These are phyloP conservation scores for Colletotrichum godetiae DNA, from an alignment of 2,329 filamentous ascomycete genomes.

Conservation along the genomic window DNA sequence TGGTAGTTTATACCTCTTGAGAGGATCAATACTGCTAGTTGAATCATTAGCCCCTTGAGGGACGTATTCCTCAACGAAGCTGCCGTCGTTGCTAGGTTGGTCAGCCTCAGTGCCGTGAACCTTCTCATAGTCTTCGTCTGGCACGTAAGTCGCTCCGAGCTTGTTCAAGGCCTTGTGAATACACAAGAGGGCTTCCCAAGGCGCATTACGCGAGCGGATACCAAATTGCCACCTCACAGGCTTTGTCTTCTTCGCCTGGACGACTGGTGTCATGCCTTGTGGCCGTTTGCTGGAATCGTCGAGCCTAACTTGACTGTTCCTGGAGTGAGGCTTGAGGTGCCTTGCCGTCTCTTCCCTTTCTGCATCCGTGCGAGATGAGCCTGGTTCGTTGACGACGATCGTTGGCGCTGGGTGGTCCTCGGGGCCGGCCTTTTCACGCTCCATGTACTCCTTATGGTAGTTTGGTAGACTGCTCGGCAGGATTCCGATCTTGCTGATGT, in stretches of 20 bases:
- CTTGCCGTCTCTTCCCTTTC: slow-evolving; percentile 86
- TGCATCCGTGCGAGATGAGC: slow-evolving; percentile 67
- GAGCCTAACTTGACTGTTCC: slow-evolving; percentile 71
- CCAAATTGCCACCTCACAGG: slow-evolving; percentile 98
- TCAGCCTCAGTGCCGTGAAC: slow-evolving; percentile 55
- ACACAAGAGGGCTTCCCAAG: slow-evolving; percentile 92
- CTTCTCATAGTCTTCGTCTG: slow-evolving; percentile 69
- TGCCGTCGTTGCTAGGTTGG: slow-evolving; percentile 54
- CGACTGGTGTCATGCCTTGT: slow-evolving; percentile 71
- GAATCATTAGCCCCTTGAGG: slow-evolving; percentile 49
- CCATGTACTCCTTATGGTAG: slow-evolving; percentile 92
- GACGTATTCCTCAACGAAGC: slow-evolving; percentile 53
- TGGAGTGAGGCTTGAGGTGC: slow-evolving; percentile 86
- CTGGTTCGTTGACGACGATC: slow-evolving; percentile 59
- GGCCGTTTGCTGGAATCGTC: slow-evolving; percentile 72
- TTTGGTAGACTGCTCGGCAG: slow-evolving; percentile 90
- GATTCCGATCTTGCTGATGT: slow-evolving; percentile 89
- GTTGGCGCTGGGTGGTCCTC: slow-evolving; percentile 55
- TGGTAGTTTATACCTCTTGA: slow-evolving; percentile 81
- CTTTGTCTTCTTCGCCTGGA: slow-evolving; percentile 74
- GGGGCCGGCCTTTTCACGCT: slow-evolving; percentile 70
- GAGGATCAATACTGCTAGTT: slow-evolving; percentile 60
- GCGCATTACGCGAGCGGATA: slow-evolving; percentile 92
- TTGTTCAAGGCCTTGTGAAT: slow-evolving; percentile 93
- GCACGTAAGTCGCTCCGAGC: slow-evolving; percentile 89